These are phyloP conservation scores for Panicum virgatum DNA, from an alignment of 202 grass and related monocot genomes.

Conservation along the genomic window DNA sequence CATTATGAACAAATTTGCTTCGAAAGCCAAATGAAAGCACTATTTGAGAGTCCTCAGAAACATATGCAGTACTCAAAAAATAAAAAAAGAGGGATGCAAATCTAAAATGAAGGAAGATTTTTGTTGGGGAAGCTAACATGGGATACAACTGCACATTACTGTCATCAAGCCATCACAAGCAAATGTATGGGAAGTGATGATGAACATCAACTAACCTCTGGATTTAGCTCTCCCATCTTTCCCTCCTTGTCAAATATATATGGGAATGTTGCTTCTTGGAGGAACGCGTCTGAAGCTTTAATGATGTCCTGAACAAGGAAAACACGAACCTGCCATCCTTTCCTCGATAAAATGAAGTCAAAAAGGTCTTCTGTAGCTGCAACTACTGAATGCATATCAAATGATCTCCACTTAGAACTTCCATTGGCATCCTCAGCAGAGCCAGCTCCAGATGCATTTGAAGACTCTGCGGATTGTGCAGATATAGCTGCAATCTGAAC, in stretches of 20 bases:
- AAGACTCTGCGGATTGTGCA: constrained; percentile 61
- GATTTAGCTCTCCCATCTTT: constrained; percentile 36
- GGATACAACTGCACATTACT: background rate
- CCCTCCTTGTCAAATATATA: constrained; percentile 60
- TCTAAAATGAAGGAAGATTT: background rate
- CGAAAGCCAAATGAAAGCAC: background rate
- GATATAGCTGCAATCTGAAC: constrained; percentile 89
- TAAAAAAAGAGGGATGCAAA: background rate
- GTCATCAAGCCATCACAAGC: background rate
- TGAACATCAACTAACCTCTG: constrained; percentile 78
- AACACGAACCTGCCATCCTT: constrained; percentile 93
- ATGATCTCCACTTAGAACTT: constrained; percentile 69
- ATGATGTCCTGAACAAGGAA: constrained; percentile 92
- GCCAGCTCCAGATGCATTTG: constrained; percentile 49
- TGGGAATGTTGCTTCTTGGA: constrained; percentile 73
- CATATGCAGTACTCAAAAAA: background rate
- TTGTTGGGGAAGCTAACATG: background rate
- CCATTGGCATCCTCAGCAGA: constrained; percentile 32
- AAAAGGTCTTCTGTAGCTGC: constrained; percentile 93
- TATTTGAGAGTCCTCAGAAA: background rate
- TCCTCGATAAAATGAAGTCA: constrained; percentile 82
- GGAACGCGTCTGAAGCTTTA: constrained; percentile 69
- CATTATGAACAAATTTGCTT: background rate
- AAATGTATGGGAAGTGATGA: constrained; percentile 1
- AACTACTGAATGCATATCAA: constrained; percentile 93